Evolutionary conservation across 2,329 filamentous ascomycete genomes (phyloP).

Genomic region (Chaetomium sp.): DNA sequence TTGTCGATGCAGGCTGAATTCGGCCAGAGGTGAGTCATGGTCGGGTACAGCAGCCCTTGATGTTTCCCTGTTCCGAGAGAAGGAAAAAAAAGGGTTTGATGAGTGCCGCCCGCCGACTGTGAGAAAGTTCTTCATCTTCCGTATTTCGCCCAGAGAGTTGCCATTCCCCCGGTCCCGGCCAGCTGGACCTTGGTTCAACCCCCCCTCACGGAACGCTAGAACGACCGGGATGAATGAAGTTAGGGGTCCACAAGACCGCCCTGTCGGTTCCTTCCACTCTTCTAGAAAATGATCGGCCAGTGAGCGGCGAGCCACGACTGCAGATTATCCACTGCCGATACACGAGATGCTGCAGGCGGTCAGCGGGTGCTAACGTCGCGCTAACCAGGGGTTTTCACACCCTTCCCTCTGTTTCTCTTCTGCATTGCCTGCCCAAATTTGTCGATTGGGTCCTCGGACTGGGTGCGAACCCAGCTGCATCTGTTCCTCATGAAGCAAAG

Average conservation of each 20-base stretch:
- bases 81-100: neutral
- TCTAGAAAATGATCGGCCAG: slow-evolving; percentile 17
- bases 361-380: slow-evolving; percentile 19
- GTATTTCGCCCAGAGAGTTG: neutral
- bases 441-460: neutral
- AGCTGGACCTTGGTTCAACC: neutral
- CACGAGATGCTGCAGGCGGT: slow-evolving; percentile 24
- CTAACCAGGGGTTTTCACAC: slow-evolving; percentile 21
- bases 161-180: neutral
- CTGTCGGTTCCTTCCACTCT: slow-evolving; percentile 2
- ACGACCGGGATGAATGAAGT: slow-evolving; percentile 1
- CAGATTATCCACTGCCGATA: slow-evolving; percentile 5
- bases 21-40: neutral
- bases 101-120: neutral
- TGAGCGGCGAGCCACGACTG: neutral
- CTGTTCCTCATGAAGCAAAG: neutral
- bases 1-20: slow-evolving; percentile 5
- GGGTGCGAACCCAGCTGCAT: neutral
- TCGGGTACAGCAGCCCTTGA: neutral
- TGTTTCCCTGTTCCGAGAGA: neutral
- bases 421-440: neutral
- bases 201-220: neutral
- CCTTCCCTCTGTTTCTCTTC: neutral
- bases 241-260: slow-evolving; percentile 3
- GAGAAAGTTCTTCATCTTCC: neutral